Conservation (phyloP, 2,329 filamentous ascomycete species). For the Aspergillus spinulosporus region DNA sequence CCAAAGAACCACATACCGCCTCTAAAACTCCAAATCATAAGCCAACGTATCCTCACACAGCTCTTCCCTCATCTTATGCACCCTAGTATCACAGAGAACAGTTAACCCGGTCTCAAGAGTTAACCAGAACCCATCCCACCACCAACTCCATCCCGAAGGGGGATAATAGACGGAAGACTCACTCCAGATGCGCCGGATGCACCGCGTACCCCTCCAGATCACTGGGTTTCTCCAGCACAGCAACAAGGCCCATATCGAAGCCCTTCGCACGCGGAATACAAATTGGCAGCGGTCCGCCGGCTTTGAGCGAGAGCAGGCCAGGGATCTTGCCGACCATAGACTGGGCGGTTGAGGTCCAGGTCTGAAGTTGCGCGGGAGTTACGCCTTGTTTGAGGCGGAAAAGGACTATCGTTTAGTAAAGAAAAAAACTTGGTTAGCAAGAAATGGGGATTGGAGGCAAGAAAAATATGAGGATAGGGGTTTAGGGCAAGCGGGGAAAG, state of each 20-base stretch:
- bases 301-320: slow-evolving; percentile 40
- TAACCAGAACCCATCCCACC: neutral
- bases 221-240: slow-evolving; percentile 46
- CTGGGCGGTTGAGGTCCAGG: slow-evolving; percentile 33
- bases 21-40: slow-evolving; percentile 43
- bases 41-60: slow-evolving; percentile 46
- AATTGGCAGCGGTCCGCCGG: slow-evolving; percentile 39
- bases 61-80: slow-evolving; percentile 42
- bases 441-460: neutral
- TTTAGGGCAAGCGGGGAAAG: neutral
- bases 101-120: neutral
- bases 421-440: neutral
- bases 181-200: slow-evolving; percentile 51
- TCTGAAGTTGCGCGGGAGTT: slow-evolving; percentile 33
- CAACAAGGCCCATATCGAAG: slow-evolving; percentile 49
- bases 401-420: slow-evolving; percentile 34
- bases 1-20: neutral
- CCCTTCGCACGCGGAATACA: slow-evolving; percentile 47
- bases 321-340: slow-evolving; percentile 47
- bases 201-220: slow-evolving; percentile 46
- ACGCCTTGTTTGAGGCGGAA: slow-evolving; percentile 46
- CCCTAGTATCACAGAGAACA: slow-evolving; percentile 27
- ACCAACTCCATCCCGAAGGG: neutral
- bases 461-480: no score
- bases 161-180: slow-evolving; percentile 23